These are phyloP conservation scores for Trametes villosa DNA, from an alignment of 768 basidiomycete species.

Conservation along the genomic window DNA sequence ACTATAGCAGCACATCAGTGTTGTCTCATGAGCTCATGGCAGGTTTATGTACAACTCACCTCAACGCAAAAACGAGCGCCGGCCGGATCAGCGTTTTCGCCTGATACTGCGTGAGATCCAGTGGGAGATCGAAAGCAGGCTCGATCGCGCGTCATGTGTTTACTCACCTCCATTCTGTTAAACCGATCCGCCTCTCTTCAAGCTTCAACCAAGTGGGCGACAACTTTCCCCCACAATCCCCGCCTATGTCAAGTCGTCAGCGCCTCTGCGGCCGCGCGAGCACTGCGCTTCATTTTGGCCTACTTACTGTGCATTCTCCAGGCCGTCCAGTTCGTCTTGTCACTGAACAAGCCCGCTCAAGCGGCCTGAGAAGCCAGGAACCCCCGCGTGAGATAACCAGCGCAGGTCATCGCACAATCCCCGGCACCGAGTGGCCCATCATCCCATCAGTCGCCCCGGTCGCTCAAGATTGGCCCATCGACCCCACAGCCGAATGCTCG, in stretches of 20 bases:
- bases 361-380: conserved; percentile 8
- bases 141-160: conserved; percentile 17
- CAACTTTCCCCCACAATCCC: neutral
- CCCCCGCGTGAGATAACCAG: neutral
- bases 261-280: neutral
- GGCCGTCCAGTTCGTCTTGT: too few species aligned
- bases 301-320: too few species aligned
- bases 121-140: conserved; percentile 17
- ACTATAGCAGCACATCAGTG: conserved; percentile 4
- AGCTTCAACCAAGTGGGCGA: conserved; percentile 7
- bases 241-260: neutral
- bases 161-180: conserved; percentile 2
- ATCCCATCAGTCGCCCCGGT: conserved; percentile 7
- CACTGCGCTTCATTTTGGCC: too few species aligned
- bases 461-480: neutral
- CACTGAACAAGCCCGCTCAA: neutral
- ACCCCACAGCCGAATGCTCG: too few species aligned
- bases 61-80: neutral
- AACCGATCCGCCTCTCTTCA: neutral
- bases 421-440: conserved; percentile 16
- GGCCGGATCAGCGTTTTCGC: neutral
- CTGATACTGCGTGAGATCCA: conserved; percentile 13
- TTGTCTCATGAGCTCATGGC: neutral
- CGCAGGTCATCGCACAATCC: conserved; percentile 11
- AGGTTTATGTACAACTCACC: conserved; percentile 19